Base-by-base conservation (phyloP, 768 basidiomycete genomes). In the Hortiboletus flavorubellus region DNA sequence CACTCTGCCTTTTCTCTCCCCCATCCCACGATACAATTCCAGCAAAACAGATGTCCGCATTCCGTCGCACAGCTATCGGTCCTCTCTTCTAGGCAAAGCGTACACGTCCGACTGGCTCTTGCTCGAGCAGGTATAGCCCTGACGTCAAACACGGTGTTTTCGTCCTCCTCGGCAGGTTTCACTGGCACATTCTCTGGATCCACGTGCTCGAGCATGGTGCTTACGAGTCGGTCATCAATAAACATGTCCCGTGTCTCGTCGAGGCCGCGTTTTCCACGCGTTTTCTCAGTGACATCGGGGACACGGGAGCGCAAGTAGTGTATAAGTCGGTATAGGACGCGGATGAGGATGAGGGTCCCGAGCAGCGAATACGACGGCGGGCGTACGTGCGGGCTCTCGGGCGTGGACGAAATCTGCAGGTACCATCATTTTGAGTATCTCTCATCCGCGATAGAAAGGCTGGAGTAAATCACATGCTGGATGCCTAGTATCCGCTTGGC, bases 1-100 rank as follows among this genome's bases (percentile, higher is more conserved):
- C 92, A 94, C 70, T 93, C 92, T 9, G 91, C 79, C 82, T 92
- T 94, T 69, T 94, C 92, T 67, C 87, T 76, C 14, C 88, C 91
- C 92, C 92, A 94, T 10, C 86, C 89, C 42, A 89, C 83, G 39
- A 94, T 90, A 63, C 92, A 94, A 61, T 78, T 84, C 92, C 92
- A 94, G 61, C 91, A 93, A 67, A 93, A 94, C 44, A 94, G 65
- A 69, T 94, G 92, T 0, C 92, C 92, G 60, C 92, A 94, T 68
- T 93, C 92, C 0, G 92, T 94, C 30, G 86, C 83, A 65, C 85
- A 86, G 60, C 84, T 91, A 54, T 85, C 82, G 0, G 88, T 91
- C 61, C 92, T 79, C 68, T 92, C 89, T 62, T 93, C 92, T 48
- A 94, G 72, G 64, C 92, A 94, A 29, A 94, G 76, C 5, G 91